These are phyloP conservation scores for Pezicula neosporulosa DNA, from an alignment of 2,329 filamentous ascomycete genomes.

Conservation along the genomic window DNA sequence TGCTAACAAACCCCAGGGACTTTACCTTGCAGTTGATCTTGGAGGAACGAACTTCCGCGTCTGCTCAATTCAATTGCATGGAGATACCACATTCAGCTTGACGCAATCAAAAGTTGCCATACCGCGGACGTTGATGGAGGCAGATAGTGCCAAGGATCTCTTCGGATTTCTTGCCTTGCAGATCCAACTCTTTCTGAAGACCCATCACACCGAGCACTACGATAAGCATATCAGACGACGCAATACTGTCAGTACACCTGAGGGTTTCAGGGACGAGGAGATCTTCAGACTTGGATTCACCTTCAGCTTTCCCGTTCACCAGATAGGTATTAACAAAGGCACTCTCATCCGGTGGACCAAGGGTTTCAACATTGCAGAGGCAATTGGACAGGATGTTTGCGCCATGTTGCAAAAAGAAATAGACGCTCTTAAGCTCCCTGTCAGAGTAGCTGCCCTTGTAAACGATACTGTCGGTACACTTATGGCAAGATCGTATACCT, in stretches of 20 bases:
- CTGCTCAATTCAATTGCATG: conserved; percentile 90
- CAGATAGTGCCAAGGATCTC: conserved; percentile 79
- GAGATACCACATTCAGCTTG: conserved; percentile 91
- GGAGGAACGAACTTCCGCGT: conserved; percentile 98
- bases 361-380: conserved; percentile 95
- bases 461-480: conserved; percentile 98
- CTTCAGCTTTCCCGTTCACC: conserved; percentile 95
- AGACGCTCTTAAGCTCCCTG: conserved; percentile 79
- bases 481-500: conserved; percentile 96
- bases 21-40: conserved; percentile 96
- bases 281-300: conserved; percentile 97
- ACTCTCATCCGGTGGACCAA: conserved; percentile 97
- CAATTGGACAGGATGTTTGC: conserved; percentile 92
- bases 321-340: conserved; percentile 92
- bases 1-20: conserved; percentile 47
- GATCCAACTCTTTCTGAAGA: conserved; percentile 82
- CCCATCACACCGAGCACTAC: conserved; percentile 87
- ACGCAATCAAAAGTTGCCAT: conserved; percentile 92
- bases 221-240: conserved; percentile 64
- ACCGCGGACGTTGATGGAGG: conserved; percentile 84
- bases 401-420: conserved; percentile 85
- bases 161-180: conserved; percentile 92
- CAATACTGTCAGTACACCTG: conserved; percentile 53
- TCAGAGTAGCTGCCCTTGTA: conserved; percentile 91
- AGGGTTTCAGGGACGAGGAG: conserved; percentile 65